Percentiles rank a stretch among this genome's conserved stretches.
Conservation (phyloP, 179 eudicot genomes). For the Beta macrorhiza region DNA sequence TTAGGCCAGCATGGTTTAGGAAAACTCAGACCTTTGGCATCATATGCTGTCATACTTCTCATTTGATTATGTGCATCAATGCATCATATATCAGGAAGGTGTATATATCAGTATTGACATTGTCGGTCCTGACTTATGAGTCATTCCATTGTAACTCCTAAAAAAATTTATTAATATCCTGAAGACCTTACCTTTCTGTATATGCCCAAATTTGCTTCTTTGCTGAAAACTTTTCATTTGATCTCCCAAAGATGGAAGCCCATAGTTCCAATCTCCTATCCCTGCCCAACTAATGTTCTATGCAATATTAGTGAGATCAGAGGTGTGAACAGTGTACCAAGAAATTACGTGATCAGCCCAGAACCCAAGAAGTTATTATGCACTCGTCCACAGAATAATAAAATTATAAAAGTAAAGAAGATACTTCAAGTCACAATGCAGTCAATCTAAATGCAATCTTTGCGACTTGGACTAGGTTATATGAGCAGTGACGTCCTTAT, state of each 20-base stretch:
- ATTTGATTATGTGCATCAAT: background rate
- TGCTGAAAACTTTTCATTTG: background rate
- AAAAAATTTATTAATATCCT: no score
- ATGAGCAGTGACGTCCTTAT: background rate
- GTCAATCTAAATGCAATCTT: background rate
- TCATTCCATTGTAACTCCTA: background rate
- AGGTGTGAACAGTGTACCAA: background rate
- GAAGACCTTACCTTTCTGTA: background rate
- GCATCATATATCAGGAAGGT: background rate
- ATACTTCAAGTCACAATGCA: background rate
- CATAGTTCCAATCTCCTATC: background rate
- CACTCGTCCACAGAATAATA: background rate
- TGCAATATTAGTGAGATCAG: background rate
- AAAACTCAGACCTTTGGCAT: background rate
- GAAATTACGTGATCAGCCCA: background rate
- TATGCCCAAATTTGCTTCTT: background rate
- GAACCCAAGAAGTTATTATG: background rate
- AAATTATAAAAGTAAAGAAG: background rate
- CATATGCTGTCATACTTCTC: background rate
- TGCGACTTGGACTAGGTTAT: background rate
- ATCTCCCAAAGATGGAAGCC: background rate
- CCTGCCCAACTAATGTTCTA: background rate
- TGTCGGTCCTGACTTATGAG: background rate
- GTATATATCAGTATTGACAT: background rate
- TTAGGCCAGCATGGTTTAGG: background rate